Percentiles rank a stretch among this genome's conserved stretches.
Evolutionary conservation across 805 yeast species (phyloP).

Genomic region (Starmera quercuum): DNA sequence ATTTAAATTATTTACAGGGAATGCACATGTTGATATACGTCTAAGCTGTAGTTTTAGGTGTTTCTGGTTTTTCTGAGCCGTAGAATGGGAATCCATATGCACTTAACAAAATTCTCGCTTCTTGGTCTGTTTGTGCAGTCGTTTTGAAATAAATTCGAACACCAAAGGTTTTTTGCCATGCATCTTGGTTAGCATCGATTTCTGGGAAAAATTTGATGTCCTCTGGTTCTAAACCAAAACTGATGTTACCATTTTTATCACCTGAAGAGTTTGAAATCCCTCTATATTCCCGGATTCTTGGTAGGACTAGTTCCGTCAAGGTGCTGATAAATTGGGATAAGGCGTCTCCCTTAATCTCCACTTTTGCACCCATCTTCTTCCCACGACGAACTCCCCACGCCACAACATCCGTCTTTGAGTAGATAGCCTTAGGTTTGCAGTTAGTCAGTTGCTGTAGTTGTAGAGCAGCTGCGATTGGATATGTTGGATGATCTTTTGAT

Average conservation of each 20-base stretch:
- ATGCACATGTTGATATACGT: neutral
- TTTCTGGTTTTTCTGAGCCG: conserved; percentile 36
- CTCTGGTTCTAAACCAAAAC: conserved; percentile 75
- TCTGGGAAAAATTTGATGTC: conserved; percentile 87
- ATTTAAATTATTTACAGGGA: too few species aligned
- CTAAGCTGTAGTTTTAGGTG: conserved; percentile 2
- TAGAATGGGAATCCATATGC: conserved; percentile 76
- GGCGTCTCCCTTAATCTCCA: conserved; percentile 66
- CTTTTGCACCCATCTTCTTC: conserved; percentile 86
- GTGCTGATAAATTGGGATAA: conserved; percentile 84
- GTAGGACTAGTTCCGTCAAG: conserved; percentile 84
- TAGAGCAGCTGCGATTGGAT: conserved; percentile 67
- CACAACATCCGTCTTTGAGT: conserved; percentile 72
- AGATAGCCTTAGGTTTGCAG: conserved; percentile 65
- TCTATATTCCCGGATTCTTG: conserved; percentile 80
- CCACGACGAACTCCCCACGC: conserved; percentile 85
- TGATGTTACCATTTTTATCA: conserved; percentile 76
- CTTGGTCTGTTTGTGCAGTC: conserved; percentile 81
- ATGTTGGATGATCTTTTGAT: conserved; percentile 62
- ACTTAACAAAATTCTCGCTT: conserved; percentile 79
- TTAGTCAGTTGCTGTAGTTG: conserved; percentile 95
- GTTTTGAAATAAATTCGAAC: conserved; percentile 82
- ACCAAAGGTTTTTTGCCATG: conserved; percentile 84
- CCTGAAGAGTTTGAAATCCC: conserved; percentile 77
- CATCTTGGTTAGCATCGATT: conserved; percentile 80